Evolutionary conservation across 306 rosid species (phyloP), one percentile per base, ranked within the genome.

Genomic region (Prunus fruticosa): DNA sequence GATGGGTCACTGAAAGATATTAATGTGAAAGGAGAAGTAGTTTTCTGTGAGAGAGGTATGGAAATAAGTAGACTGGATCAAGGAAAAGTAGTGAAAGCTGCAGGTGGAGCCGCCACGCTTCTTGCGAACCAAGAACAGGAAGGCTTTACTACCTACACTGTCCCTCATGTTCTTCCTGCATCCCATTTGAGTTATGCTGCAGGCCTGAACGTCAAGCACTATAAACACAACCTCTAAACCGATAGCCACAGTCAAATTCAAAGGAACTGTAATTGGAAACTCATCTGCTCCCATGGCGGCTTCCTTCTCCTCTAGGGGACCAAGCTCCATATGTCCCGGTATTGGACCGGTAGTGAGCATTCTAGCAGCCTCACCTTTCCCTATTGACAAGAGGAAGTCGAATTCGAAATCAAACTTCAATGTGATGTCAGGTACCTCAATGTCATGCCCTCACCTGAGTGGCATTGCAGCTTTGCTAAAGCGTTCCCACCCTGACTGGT

Each of bases 401-500:
- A 46, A 16, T n/a, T 18, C 66, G 22, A 76, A 64, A 22, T 38
- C 75, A 6, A 71, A 71, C 23, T 81, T 76, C 50, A 65, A 81
- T 6, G 14, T 87, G 2, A 61, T 86, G 49, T 84, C 83, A 0
- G 88, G 91, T 18, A 90, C 91, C 32, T 90, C 95, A 19, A 86
- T 87, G 90, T 82, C 88, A 18, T 84, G 89, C 8, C 91, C 89
- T 79, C 94, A 86, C 63, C 87, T 86, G 6, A 75, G 88, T 63
- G 87, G 92, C 74, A 77, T 84, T 9, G 95, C 88, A 0, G 87
- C 90, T 30, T 25, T 90, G 81, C 70, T 90, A 47, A 84, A 79
- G 80, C 82, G 77, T 69, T 84, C 91, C 18, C 91, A 87, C 78
- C 90, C 90, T 41, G 86, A 86, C 34, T 87, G 89, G 90, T 90